Base-by-base conservation (phyloP, 2,329 filamentous ascomycete species). In the Trichoderma sp. region DNA sequence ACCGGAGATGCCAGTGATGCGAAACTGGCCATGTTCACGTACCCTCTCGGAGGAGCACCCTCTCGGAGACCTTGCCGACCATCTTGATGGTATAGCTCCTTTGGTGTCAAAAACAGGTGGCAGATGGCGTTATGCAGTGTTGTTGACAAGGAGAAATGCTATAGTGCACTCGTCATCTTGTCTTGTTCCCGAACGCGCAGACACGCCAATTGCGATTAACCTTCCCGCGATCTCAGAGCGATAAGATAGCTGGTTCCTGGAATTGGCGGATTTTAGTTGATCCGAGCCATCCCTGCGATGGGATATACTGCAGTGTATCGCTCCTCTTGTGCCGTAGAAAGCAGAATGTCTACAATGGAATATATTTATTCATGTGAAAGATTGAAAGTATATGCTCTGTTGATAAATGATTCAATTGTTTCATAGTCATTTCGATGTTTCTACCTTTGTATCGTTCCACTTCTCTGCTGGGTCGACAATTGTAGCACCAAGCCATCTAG, bases 11-110 rank as follows among this genome's bases (percentile, higher is more conserved):
- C n/a, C 57, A 39, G 26, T 17, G 36, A 28, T 26, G 30, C 69
- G 34, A 58, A 53, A 53, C 57, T 65, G 63, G 47, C 50, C 32
- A 26, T 47, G 13, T n/a, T 59, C 32, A 79, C 85, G 77, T 80
- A 89, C 88, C 88, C 85, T 90, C 88, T 78, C 88, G 81, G 34
- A 88, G 84, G 81, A 90, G 88, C 77, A 90, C 88, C 80, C 87
- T 86, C 82, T 90, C 88, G 80, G 88, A 90, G 75, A 90, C 88
- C 83, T 90, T 90, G 73, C 88, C 88, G 72, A 90, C 88, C 88
- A 90, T 90, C 70, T 55, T 82, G 74, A 71, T 1, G 57, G 81
- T 20, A 64, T 78, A 28, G 73, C 76, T 36, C 84, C 82, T 72
- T 73, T 75, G 15, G 66, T 71, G 61, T 39, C 50, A 34, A 32